Base-by-base conservation (phyloP, 2,329 filamentous ascomycete genomes). In the Chrysoporthe cubensis region DNA sequence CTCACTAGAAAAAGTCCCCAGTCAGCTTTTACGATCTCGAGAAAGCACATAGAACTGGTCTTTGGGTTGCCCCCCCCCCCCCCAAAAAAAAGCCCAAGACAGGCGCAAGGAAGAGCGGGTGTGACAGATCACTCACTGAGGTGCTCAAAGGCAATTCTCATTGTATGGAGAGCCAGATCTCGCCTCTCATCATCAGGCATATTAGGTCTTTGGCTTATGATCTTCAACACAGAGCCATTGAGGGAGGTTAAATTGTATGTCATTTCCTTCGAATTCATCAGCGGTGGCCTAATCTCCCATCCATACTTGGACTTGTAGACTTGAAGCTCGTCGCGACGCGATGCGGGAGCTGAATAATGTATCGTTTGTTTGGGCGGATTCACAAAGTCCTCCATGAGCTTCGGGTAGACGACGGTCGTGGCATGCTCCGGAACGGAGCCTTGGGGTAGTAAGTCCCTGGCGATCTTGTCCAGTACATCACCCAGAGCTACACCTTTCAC, bases 91-190 rank as follows among this genome's bases (percentile, higher is more conserved):
- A 6, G 5, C 7, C 44, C 44, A n/a, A 46, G 4, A n/a, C 7
- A 46, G 44, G 18, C 13, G 13, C 4, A 14, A 46, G 44, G 44
- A 46, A n/a, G 44, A 46, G 7, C 7, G 44, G 18, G 3, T 46
- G 44, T 4, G 8, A 3, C 13, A n/a, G 13, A 4, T 18, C 16
- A 61, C 59, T 61, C 43, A 61, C 59, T 90, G 37, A 98, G 82
- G 80, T 98, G 95, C 77, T 97, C 93, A 76, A 98, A 99, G 18
- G 90, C 88, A 1, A 94, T 83, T 46, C 89, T 86, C 90, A 97
- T 94, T 1, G 88, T 84, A 71, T 91, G 90, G 52, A 85, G 83
- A 1, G 92, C 95, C 56, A 99, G 83, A 2, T 83, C 81, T 40
- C 85, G 84, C 4, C 94, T 87, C 76, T 96, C 91, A 2, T 83